A percentile compares a stretch with the other conserved stretches of the same genome.
Evolutionary conservation across 768 basidiomycete genomes (phyloP).

Genomic region (Pholiota molesta): DNA sequence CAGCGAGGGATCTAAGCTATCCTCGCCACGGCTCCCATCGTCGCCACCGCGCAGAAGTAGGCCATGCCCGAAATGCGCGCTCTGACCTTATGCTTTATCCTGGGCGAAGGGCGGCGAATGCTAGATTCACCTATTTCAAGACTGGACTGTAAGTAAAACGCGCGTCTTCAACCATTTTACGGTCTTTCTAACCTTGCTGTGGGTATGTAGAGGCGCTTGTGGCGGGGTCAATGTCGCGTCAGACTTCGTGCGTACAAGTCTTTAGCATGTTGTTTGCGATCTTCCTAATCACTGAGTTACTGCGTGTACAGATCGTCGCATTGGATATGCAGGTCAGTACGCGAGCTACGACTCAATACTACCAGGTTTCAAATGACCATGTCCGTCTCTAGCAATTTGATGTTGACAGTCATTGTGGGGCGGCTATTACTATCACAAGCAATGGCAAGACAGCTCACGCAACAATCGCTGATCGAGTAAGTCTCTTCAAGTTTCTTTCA

Average conservation of each 20-base stretch:
- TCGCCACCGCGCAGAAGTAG: conserved; percentile 10
- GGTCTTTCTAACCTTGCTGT: background rate
- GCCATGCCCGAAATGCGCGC: background rate
- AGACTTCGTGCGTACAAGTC: conserved; percentile 32
- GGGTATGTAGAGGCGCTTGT: conserved; percentile 43
- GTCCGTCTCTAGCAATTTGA: conserved; percentile 37
- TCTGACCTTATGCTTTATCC: conserved; percentile 12
- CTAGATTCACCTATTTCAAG: conserved; percentile 28
- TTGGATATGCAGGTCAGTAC: conserved; percentile 38
- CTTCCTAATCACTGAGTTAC: background rate
- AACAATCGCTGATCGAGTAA: conserved; percentile 46
- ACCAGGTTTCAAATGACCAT: background rate
- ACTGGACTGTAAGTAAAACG: conserved; percentile 30
- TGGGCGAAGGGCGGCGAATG: conserved; percentile 18
- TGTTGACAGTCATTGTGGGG: conserved; percentile 44
- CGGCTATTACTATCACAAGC: conserved; percentile 44
- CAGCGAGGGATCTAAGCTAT: conserved; percentile 8
- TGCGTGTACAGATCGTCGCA: conserved; percentile 43
- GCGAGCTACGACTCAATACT: background rate
- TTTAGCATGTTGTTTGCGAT: background rate
- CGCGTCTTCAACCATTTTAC: background rate
- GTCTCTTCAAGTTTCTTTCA: conserved; percentile 12
- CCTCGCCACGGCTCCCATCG: conserved; percentile 1
- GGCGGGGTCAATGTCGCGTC: conserved; percentile 28
- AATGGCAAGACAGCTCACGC: conserved; percentile 41